Conservation (phyloP, 768 basidiomycete species). For the Xerocomus spinulosus region DNA sequence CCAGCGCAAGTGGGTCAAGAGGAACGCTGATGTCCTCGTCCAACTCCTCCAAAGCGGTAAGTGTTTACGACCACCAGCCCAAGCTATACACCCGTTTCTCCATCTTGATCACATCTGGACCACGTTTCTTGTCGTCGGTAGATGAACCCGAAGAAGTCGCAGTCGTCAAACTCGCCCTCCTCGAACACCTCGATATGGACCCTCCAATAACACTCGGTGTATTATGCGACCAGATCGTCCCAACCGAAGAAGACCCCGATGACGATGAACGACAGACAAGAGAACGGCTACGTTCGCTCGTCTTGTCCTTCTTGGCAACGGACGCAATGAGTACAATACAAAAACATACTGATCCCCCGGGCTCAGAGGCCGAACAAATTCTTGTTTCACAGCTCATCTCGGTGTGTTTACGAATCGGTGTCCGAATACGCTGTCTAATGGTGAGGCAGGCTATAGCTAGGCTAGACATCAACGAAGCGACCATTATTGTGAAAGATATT, state of each 20-base stretch:
- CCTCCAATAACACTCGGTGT: slow-evolving; percentile 57
- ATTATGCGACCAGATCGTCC: slow-evolving; percentile 62
- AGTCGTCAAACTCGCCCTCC: slow-evolving; percentile 56
- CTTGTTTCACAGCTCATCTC: slow-evolving; percentile 45
- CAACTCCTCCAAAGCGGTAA: slow-evolving; percentile 71
- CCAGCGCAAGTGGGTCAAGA: slow-evolving; percentile 55
- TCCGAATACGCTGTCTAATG: slow-evolving; percentile 3
- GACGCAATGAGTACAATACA: slow-evolving; percentile 47
- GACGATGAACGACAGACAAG: slow-evolving; percentile 57
- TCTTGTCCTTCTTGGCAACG: slow-evolving; percentile 53
- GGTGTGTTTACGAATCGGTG: slow-evolving; percentile 33
- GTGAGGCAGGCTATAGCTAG: slow-evolving; percentile 45
- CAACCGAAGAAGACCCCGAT: slow-evolving; percentile 46
- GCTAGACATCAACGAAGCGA: slow-evolving; percentile 37
- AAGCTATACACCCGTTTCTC: slow-evolving; percentile 3
- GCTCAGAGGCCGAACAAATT: slow-evolving; percentile 43
- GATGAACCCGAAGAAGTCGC: slow-evolving; percentile 64
- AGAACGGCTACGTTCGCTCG: slow-evolving; percentile 53
- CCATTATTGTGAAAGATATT: slow-evolving; percentile 49
- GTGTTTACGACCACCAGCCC: slow-evolving; percentile 21
- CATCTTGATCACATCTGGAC: slow-evolving; percentile 20
- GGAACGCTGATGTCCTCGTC: slow-evolving; percentile 73
- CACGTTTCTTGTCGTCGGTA: slow-evolving; percentile 22
- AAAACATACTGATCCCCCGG: slow-evolving; percentile 39
- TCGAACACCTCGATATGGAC: slow-evolving; percentile 62